These are phyloP conservation scores for Yamadazyma tumulicola DNA, from an alignment of 805 yeast species.

Conservation along the genomic window DNA sequence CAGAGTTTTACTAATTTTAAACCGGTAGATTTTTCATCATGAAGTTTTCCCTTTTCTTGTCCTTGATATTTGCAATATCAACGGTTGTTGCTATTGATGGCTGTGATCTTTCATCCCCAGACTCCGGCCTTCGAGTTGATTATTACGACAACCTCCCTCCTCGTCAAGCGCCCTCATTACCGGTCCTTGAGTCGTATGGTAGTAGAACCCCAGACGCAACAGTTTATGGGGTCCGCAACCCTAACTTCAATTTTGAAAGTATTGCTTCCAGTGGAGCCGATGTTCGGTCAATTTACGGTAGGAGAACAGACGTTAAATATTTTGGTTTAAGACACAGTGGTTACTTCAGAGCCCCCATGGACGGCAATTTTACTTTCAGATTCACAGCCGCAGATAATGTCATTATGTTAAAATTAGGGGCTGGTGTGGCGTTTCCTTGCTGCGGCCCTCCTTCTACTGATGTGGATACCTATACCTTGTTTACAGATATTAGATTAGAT, in stretches of 20 bases:
- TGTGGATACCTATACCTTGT: not conserved
- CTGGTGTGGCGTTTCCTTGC: constrained; percentile 4
- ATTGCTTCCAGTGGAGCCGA: not conserved
- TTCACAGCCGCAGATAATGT: constrained; percentile 2
- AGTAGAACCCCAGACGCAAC: constrained; percentile 1
- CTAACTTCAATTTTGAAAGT: not conserved
- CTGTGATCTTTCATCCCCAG: no score
- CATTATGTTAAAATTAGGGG: constrained; percentile 1
- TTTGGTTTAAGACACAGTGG: constrained; percentile 6
- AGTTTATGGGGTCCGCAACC: constrained; percentile 1
- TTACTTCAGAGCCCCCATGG: constrained; percentile 3
- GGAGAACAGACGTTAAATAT: not conserved
- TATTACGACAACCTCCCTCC: no score
- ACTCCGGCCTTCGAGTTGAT: no score
- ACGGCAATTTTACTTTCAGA: constrained; percentile 6
- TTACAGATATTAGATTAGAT: not conserved
- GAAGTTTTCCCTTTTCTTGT: no score
- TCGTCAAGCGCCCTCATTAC: no score
- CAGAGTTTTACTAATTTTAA: no score
- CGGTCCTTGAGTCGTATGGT: not conserved
- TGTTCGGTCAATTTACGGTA: constrained; percentile 3
- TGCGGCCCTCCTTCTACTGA: constrained; percentile 3
- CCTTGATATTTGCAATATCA: no score
- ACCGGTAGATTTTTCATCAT: no score
- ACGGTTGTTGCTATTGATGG: no score